Conservation (phyloP, 371 early-diverging fungal genomes). For the Mycotypha africana region DNA sequence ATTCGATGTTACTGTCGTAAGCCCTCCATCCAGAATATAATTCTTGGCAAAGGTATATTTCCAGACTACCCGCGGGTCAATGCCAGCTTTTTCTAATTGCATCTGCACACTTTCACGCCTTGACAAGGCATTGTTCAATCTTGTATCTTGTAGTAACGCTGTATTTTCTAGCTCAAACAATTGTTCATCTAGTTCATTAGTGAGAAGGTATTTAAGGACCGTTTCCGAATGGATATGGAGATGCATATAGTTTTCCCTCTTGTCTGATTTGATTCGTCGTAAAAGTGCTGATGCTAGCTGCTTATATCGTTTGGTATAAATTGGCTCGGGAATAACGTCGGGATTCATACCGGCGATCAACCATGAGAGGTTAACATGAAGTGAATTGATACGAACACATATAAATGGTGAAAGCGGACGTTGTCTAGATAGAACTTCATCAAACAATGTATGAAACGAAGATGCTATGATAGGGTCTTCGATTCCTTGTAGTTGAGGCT, state of each 20-base stretch:
- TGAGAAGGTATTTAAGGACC: too few species aligned
- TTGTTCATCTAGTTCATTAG: too few species aligned
- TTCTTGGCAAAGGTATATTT: background rate
- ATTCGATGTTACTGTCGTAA: background rate
- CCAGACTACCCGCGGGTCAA: background rate
- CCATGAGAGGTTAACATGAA: constrained; percentile 28
- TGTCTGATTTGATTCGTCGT: too few species aligned
- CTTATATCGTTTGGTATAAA: constrained; percentile 16
- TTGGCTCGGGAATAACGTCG: constrained; percentile 10
- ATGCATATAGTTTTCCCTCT: too few species aligned
- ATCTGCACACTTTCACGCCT: too few species aligned
- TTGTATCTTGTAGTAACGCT: too few species aligned
- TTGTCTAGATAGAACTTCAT: background rate
- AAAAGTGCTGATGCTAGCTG: too few species aligned
- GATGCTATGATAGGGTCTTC: background rate
- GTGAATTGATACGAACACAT: constrained; percentile 10
- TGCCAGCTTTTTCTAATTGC: background rate
- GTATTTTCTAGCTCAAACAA: too few species aligned
- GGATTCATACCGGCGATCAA: constrained; percentile 23
- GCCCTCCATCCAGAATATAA: background rate
- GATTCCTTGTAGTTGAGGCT: too few species aligned
- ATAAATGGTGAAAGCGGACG: background rate
- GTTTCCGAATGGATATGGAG: too few species aligned
- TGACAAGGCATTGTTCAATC: too few species aligned
- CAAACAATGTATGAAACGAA: background rate